Base-by-base conservation (phyloP, 768 basidiomycete species). In the Galerina sulciceps region DNA sequence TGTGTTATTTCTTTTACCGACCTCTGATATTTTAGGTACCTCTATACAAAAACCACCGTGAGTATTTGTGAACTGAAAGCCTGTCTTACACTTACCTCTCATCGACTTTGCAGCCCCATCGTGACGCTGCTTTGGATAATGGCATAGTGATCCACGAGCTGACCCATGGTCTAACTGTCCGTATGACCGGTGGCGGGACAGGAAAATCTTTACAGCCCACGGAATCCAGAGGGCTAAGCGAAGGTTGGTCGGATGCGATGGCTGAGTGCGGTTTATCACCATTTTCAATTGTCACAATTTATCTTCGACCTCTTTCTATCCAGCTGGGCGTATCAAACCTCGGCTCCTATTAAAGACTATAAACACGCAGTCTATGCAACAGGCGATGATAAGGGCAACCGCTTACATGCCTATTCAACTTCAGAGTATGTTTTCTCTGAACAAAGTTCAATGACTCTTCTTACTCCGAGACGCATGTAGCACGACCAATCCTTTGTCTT, bases 141-240 rank as follows among this genome's bases (percentile, higher is more conserved):
- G 87, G 87, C 65, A 83, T 80, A 55, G 69, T 81, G 14, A 69
- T 73, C 10, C 79, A 81, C 48, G 79, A 90, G 69, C 82, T 79
- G 57, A 81, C 79, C 20, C 84, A 82, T 65, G 81, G 81, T 10
- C 70, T 82, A 55, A 82, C 79, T 31, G 81, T 77, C 68, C 66
- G 79, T 20, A 74, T 85, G 76, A 83, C 82, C 18, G 84, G 84
- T 42, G 83, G 84, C 46, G 83, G 79, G 35, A 83, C 80, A 23
- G 82, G 81, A 46, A 78, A 82, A 31, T 89, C 87, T 74, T 76
- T 89, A 57, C 83, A 85, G 61, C 83, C 79, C n/a, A 76, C 78
- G n/a, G 88, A 88, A 67, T 77, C 86, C 38, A 85, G 85, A 38
- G 87, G 88, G 20, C 81, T 89, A 77, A 87, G 86, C 58, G 87